Evolutionary conservation across 306 rosid species (phyloP).

Genomic region (Herpetospermum pedunculosum): DNA sequence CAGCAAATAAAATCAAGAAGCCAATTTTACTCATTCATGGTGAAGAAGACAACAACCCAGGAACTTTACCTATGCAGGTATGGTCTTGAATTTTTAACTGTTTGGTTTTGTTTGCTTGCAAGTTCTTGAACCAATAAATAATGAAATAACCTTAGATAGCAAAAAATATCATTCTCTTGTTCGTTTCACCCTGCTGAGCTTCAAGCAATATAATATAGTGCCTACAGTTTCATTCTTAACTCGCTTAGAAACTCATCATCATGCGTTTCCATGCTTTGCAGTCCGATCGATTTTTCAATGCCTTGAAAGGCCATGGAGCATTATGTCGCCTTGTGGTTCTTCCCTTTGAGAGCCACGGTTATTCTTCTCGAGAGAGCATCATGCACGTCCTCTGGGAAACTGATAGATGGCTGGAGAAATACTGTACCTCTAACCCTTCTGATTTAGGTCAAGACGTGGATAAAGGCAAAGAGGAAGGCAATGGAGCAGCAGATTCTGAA

Average conservation of each 20-base stretch:
- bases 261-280: conserved; percentile 27
- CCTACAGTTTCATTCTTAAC: not conserved
- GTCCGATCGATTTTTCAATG: conserved; percentile 95
- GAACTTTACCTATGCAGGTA: conserved; percentile 98
- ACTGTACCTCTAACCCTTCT: conserved; percentile 41
- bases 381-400: conserved; percentile 99
- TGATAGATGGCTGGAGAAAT: conserved; percentile 85
- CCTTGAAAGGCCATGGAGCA: conserved; percentile 98
- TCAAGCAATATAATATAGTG: not conserved
- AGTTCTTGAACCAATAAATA: not conserved
- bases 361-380: conserved; percentile 87
- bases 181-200: not conserved
- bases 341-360: conserved; percentile 93
- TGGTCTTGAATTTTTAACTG: not conserved
- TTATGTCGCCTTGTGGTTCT: conserved; percentile 86
- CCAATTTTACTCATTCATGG: conserved; percentile 95
- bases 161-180: not conserved
- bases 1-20: conserved; percentile 90
- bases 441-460: conserved; percentile 27
- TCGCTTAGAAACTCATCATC: conserved; percentile 13
- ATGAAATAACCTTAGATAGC: not conserved
- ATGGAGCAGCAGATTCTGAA: conserved; percentile 33
- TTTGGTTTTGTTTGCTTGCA: not conserved
- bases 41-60: conserved; percentile 93
- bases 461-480: conserved; percentile 25